Evolutionary conservation across 2,329 filamentous ascomycete species (phyloP).

Genomic region (Claviceps sp.): DNA sequence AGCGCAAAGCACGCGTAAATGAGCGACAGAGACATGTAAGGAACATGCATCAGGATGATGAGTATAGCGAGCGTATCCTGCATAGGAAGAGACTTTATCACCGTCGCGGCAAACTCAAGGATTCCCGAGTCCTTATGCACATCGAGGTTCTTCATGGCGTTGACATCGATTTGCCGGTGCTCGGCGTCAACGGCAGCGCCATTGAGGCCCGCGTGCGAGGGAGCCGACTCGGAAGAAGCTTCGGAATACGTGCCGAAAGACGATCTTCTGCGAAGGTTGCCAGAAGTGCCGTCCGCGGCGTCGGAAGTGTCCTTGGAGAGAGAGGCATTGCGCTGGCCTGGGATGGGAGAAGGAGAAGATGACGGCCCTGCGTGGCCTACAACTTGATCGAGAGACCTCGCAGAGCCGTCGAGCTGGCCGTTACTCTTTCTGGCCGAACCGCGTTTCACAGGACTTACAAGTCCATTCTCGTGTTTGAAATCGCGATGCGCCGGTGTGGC

Average conservation of each 20-base stretch:
- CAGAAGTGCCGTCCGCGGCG: slow-evolving; percentile 24
- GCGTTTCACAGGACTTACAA: slow-evolving; percentile 46
- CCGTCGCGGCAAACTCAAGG: slow-evolving; percentile 67
- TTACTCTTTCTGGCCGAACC: slow-evolving; percentile 31
- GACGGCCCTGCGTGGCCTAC: slow-evolving; percentile 19
- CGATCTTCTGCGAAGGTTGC: slow-evolving; percentile 28
- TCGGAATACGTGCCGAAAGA: slow-evolving; percentile 43
- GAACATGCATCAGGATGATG: slow-evolving; percentile 86
- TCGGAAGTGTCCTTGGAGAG: slow-evolving; percentile 15
- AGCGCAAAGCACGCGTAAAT: slow-evolving; percentile 89
- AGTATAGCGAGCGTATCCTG: slow-evolving; percentile 94
- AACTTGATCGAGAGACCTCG: slow-evolving; percentile 20
- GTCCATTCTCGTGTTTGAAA: slow-evolving; percentile 74
- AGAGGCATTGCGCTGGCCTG: slow-evolving; percentile 20
- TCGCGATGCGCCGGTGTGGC: slow-evolving; percentile 52
- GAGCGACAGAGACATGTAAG: slow-evolving; percentile 72
- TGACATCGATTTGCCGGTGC: slow-evolving; percentile 57
- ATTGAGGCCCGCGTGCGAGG: slow-evolving; percentile 23
- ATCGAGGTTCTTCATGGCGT: slow-evolving; percentile 52
- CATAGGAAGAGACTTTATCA: slow-evolving; percentile 78
- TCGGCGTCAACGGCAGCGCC: slow-evolving; percentile 29
- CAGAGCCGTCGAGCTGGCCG: slow-evolving; percentile 27
- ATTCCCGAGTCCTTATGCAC: slow-evolving; percentile 60
- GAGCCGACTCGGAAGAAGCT: slow-evolving; percentile 38
- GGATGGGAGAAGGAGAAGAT: slow-evolving; percentile 9